These are phyloP conservation scores for Fusarium sororula DNA, from an alignment of 2,329 filamentous ascomycete genomes.

Conservation along the genomic window DNA sequence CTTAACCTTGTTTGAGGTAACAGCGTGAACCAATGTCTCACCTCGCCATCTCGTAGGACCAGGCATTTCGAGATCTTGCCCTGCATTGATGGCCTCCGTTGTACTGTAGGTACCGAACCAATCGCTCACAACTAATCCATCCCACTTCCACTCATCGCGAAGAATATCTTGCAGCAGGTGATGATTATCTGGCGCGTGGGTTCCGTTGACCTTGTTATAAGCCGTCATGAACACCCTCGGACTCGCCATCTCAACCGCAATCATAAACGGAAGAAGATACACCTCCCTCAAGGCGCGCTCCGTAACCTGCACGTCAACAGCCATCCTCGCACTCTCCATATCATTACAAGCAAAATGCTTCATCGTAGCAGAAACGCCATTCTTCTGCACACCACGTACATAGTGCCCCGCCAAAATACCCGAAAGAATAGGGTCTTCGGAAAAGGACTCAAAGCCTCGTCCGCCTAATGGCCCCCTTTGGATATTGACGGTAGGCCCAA, in stretches of 20 bases:
- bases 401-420: neutral
- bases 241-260: neutral
- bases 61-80: neutral
- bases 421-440: neutral
- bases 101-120: neutral
- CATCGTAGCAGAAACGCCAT: conserved; percentile 14
- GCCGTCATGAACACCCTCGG: neutral
- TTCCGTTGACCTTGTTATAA: neutral
- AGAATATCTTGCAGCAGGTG: neutral
- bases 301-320: neutral
- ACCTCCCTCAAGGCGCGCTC: neutral
- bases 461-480: neutral
- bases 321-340: conserved; percentile 24
- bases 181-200: neutral
- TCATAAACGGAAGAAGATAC: conserved; percentile 3
- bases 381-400: neutral
- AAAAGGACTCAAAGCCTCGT: neutral
- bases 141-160: neutral
- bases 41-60: neutral
- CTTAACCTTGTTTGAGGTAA: neutral
- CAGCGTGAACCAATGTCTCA: neutral
- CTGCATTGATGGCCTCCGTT: neutral
- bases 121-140: neutral
- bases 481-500: neutral
- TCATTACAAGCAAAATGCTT: conserved; percentile 27